These are phyloP conservation scores for Venturia carpophila DNA, from an alignment of 2,329 filamentous ascomycete species.

Conservation along the genomic window DNA sequence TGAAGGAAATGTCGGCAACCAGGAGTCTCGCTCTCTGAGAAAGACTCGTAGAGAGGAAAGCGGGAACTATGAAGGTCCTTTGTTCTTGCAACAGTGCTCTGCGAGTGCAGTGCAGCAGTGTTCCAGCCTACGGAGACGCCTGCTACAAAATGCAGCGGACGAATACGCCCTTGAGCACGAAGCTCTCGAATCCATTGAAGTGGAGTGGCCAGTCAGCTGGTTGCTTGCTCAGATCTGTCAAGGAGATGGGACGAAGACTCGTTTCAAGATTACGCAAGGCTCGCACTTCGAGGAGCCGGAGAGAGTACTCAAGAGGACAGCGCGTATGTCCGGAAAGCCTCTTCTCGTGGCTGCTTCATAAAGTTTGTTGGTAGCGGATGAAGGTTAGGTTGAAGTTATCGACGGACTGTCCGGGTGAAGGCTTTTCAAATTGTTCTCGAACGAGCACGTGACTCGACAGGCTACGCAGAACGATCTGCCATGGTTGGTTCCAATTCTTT, in stretches of 20 bases:
- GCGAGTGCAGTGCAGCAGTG: constrained; percentile 30
- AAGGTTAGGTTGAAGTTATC: too few species aligned
- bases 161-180: constrained; percentile 21
- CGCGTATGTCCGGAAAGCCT: neutral
- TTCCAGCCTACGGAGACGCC: constrained; percentile 35
- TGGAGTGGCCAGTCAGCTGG: constrained; percentile 14
- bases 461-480: neutral
- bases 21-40: constrained; percentile 46
- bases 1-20: constrained; percentile 39
- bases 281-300: neutral
- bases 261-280: neutral
- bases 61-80: constrained; percentile 50
- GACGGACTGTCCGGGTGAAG: too few species aligned
- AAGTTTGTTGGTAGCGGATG: neutral
- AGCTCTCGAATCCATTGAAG: constrained; percentile 15
- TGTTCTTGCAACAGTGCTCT: constrained; percentile 40
- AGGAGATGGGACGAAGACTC: neutral
- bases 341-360: neutral
- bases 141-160: constrained; percentile 38
- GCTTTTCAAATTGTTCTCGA: too few species aligned
- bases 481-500: neutral
- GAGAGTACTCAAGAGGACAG: neutral
- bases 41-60: constrained; percentile 38
- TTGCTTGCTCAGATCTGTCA: neutral
- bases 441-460: too few species aligned